Evolutionary conservation across 306 rosid species (phyloP).

Genomic region (Canavalia ensiformis): DNA sequence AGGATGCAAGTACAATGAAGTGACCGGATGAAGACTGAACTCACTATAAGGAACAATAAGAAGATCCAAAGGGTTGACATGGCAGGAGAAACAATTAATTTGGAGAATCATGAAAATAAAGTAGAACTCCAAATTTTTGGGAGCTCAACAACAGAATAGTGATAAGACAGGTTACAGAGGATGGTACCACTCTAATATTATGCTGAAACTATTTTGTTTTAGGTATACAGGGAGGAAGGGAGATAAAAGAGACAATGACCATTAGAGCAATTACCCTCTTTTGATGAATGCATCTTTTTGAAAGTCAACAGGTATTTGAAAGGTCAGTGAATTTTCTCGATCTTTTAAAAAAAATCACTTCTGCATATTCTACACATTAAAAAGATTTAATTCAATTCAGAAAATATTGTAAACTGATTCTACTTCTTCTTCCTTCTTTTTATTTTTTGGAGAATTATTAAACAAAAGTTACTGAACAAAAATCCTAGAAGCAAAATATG

Average conservation of each 20-base stretch:
- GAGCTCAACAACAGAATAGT: too few relatives aligned
- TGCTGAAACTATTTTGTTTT: too few relatives aligned
- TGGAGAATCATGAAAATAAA: too few relatives aligned
- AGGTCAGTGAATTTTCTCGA: neutral
- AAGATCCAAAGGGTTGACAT: too few relatives aligned
- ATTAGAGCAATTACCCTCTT: neutral
- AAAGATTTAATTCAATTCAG: conserved; percentile 14
- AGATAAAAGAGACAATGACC: neutral
- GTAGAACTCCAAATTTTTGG: too few relatives aligned
- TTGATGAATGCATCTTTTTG: conserved; percentile 39
- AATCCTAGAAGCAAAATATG: neutral
- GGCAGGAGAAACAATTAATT: too few relatives aligned
- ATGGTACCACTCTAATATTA: too few relatives aligned
- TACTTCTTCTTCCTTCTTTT: neutral
- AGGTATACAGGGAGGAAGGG: too few relatives aligned
- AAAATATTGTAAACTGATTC: conserved; percentile 11
- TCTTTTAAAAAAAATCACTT: neutral
- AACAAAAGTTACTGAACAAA: neutral
- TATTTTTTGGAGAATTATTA: neutral
- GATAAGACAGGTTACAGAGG: too few relatives aligned
- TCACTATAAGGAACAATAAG: too few relatives aligned
- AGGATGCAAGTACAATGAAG: too few relatives aligned
- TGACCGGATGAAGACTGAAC: too few relatives aligned
- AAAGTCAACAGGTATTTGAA: conserved; percentile 20
- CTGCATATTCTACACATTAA: neutral